Percentiles rank a stretch among this genome's conserved stretches.
Evolutionary conservation across 2,329 filamentous ascomycete genomes (phyloP).

Genomic region (Sphaerostilbella broomeana): DNA sequence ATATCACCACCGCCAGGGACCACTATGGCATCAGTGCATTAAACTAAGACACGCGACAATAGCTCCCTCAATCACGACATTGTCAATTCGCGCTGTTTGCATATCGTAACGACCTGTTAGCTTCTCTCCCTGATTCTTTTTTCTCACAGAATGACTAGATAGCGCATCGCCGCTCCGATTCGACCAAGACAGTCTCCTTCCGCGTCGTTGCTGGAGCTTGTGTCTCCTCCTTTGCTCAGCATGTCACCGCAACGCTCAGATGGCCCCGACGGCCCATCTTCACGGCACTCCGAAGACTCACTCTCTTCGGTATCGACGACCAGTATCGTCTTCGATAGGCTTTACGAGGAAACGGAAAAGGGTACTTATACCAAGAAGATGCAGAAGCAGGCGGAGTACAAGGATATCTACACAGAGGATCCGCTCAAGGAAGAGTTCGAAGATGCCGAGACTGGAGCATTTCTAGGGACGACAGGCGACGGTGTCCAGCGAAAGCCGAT

Average conservation of each 20-base stretch:
- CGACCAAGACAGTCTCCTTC: too few relatives aligned
- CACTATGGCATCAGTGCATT: too few relatives aligned
- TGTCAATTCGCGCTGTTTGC: too few relatives aligned
- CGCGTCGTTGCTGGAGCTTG: too few relatives aligned
- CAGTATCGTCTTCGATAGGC: slow-evolving; percentile 72
- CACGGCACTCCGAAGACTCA: slow-evolving; percentile 46
- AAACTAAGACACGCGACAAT: too few relatives aligned
- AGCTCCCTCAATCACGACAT: slow-evolving; percentile 3
- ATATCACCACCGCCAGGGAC: too few relatives aligned
- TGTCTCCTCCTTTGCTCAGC: slow-evolving; percentile 1
- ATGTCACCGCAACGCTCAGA: slow-evolving; percentile 5
- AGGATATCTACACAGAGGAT: slow-evolving; percentile 31
- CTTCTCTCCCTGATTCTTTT: too few relatives aligned
- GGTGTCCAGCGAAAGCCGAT: slow-evolving; percentile 45
- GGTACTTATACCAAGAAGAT: slow-evolving; percentile 16
- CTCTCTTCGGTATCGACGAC: slow-evolving; percentile 76
- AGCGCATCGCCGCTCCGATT: slow-evolving; percentile 1
- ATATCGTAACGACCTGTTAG: too few relatives aligned
- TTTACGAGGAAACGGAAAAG: slow-evolving; percentile 50
- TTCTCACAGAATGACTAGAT: neutral
- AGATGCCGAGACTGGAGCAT: slow-evolving; percentile 46
- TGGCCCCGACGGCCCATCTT: slow-evolving; percentile 3
- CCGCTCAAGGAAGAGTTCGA: slow-evolving; percentile 24
- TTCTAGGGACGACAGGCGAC: slow-evolving; percentile 34
- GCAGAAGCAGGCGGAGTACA: slow-evolving; percentile 22